Conservation (phyloP, 2,329 filamentous ascomycete species). For the Alternaria consortialis region DNA sequence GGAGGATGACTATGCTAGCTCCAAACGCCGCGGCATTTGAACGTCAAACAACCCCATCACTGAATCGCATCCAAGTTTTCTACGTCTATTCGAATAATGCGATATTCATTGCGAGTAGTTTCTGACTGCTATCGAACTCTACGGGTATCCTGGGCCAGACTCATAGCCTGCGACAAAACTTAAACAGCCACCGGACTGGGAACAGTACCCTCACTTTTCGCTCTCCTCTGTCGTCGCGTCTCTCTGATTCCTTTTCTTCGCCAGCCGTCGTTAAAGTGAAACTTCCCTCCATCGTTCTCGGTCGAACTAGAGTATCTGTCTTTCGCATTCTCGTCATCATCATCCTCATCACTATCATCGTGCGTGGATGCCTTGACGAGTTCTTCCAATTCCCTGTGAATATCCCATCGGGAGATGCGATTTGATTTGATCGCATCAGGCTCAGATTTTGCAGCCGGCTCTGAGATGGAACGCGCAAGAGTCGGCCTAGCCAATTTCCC, state of each 20-base stretch:
- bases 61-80: background rate
- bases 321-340: background rate
- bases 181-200: constrained; percentile 1
- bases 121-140: background rate
- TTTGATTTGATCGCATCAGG: background rate
- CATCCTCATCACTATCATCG: constrained; percentile 9
- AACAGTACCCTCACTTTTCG: constrained; percentile 1
- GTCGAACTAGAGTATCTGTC: background rate
- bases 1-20: background rate
- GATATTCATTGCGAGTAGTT: background rate
- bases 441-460: constrained; percentile 1
- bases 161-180: background rate
- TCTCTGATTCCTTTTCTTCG: constrained; percentile 5
- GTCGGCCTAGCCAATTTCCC: constrained; percentile 7
- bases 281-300: background rate
- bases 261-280: background rate
- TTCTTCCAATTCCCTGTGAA: constrained; percentile 12
- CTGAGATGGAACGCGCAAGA: constrained; percentile 5
- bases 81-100: background rate
- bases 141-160: background rate
- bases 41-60: background rate
- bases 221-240: constrained; percentile 8
- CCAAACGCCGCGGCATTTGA: constrained; percentile 26
- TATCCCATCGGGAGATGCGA: constrained; percentile 1
- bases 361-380: constrained; percentile 17